Evolutionary conservation across 768 basidiomycete genomes (phyloP), one percentile per base, ranked within the genome.

Genomic region (Termitomyces sp.): DNA sequence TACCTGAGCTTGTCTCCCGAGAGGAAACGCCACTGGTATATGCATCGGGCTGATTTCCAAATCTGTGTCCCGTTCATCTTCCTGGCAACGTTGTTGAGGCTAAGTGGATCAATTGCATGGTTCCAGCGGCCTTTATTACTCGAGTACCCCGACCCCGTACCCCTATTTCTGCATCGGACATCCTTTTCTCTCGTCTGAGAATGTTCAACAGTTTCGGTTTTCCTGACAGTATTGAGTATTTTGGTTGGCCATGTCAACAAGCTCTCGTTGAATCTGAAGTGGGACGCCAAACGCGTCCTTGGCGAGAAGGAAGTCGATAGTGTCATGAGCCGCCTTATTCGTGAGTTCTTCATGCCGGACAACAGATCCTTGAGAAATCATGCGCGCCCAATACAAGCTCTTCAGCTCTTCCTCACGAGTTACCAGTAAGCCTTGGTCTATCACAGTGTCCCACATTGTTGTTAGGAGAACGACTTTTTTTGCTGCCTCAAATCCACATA

Each of bases 381-480:
- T 20, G n/a, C 6, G 30, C 33, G 26, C 48, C 59, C 28, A 75
- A 68, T 46, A 75, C 58, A 0, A 16, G 10, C 8, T 22, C 24
- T 35, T 49, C 24, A 56, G 47, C 28, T 56, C 48, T 46, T 18
- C 8, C 47, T 75, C 72, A 8, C 68, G 61, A 26, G 57, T 58
- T 2, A 28, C 50, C 8, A 54, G 26, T 3, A 18, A 58, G n/a
- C 42, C 60, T 10, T 59, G 16, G 1, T 13, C 9, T 5, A 1
- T 28, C 35, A 69, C 68, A 22, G 51, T 66, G 16, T 64, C 66
- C 76, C 75, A 77, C 70, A 73, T 74, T 1, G 71, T 76, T 1
- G 75, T 77, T n/a, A 70, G 64, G 14, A 77, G 59, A 20, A 69
- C 61, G 5, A 72, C 64, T 20, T 72, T 73, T 36, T 18, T 61